phyloP scores from a whole-genome alignment of 2,329 filamentous ascomycete species.

The Arthrocladium fulminans region DNA sequence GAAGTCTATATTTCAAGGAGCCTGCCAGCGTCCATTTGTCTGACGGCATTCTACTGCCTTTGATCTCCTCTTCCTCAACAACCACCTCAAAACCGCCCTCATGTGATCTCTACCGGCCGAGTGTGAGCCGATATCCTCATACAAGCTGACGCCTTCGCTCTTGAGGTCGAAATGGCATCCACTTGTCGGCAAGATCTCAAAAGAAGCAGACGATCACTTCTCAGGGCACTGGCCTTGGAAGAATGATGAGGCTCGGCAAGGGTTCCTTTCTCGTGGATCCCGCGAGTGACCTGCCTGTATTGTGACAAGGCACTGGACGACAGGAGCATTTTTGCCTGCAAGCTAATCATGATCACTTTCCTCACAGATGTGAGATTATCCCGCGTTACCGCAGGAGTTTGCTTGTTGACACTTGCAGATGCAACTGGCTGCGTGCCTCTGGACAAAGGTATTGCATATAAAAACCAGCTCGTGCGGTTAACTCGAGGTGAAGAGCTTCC shows the following conservation, averaged over 20 bases:
- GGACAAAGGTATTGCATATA: slow-evolving; percentile 31
- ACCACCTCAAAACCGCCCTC: background rate
- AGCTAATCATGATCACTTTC: slow-evolving; percentile 35
- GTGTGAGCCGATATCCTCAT: background rate
- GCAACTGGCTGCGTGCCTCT: slow-evolving; percentile 37
- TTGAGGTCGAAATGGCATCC: slow-evolving; percentile 20
- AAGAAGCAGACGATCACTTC: slow-evolving; percentile 34
- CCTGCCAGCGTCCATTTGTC: too few relatives aligned
- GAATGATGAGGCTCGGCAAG: slow-evolving; percentile 24
- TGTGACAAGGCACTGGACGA: slow-evolving; percentile 32
- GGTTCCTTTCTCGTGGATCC: slow-evolving; percentile 30
- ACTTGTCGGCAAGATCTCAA: slow-evolving; percentile 21
- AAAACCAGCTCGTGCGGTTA: slow-evolving; percentile 32
- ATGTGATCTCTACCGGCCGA: background rate
- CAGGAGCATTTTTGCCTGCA: slow-evolving; percentile 32
- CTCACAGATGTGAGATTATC: slow-evolving; percentile 34
- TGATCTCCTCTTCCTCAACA: too few relatives aligned
- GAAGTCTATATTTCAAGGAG: too few relatives aligned
- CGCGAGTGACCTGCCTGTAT: slow-evolving; percentile 32
- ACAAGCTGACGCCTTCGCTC: background rate
- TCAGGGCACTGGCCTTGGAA: slow-evolving; percentile 33
- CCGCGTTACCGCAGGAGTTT: background rate
- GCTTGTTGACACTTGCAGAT: slow-evolving; percentile 24
- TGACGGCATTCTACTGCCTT: too few relatives aligned
- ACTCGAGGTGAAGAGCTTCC: slow-evolving; percentile 26